Percentiles rank a stretch among this genome's conserved stretches.
Conservation (phyloP, 225 moss, liverwort and hornwort genomes). For the Pseudisothecium myosuroides region DNA sequence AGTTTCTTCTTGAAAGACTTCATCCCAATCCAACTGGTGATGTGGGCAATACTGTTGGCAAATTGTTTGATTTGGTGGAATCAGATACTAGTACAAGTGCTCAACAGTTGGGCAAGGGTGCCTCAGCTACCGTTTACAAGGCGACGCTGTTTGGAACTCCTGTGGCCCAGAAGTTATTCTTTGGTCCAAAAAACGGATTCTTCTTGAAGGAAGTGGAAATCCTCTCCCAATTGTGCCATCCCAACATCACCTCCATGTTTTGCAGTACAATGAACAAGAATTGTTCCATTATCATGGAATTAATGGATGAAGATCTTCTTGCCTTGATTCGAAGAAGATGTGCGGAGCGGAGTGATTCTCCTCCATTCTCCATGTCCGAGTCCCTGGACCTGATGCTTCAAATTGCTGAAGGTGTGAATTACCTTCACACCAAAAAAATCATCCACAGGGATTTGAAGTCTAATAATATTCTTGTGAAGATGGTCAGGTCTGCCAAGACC, state of each 20-base stretch:
- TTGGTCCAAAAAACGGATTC: rapidly evolving
- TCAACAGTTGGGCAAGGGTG: not conserved
- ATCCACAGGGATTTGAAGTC: not conserved
- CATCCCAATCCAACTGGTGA: not conserved
- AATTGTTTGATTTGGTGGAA: not conserved
- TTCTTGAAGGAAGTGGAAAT: not conserved
- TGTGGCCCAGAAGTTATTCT: not conserved
- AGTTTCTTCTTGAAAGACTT: not conserved
- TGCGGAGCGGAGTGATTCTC: rapidly evolving
- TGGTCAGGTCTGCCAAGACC: not conserved
- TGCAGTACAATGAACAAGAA: not conserved
- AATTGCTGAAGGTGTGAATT: not conserved
- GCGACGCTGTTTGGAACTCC: rapidly evolving
- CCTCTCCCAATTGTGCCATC: not conserved
- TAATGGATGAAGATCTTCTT: not conserved
- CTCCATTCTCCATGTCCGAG: not conserved
- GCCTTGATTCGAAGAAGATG: not conserved
- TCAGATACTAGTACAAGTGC: rapidly evolving
- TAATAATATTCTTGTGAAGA: not conserved
- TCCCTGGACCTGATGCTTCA: not conserved
- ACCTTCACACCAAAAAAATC: not conserved
- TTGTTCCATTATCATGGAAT: not conserved
- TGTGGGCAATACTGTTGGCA: not conserved
- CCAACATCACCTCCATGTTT: not conserved
- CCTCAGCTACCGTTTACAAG: not conserved